Percentiles rank a stretch among this genome's conserved stretches.
Conservation (phyloP, 2,329 filamentous ascomycete species). For the Pyrenochaeta sp. region DNA sequence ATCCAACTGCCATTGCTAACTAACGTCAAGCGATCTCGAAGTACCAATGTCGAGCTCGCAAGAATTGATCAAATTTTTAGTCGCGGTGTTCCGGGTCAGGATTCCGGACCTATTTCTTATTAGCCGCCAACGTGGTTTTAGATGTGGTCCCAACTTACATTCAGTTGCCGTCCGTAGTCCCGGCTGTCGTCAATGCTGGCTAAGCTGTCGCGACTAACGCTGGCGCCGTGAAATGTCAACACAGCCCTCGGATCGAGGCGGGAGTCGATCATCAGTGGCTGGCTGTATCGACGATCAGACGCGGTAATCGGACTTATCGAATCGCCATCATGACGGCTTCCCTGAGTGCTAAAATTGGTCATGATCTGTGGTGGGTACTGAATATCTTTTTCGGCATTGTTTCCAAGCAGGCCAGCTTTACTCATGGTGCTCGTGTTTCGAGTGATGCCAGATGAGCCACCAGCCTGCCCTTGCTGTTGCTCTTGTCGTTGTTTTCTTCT, state of each 20-base stretch:
- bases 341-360: slow-evolving; percentile 38
- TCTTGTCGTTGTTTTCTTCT: slow-evolving; percentile 34
- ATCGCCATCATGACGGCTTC: slow-evolving; percentile 40
- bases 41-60: slow-evolving; percentile 3
- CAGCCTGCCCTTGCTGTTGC: slow-evolving; percentile 23
- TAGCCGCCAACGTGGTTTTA: slow-evolving; percentile 19
- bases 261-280: slow-evolving; percentile 58
- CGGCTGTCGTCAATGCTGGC: slow-evolving; percentile 57
- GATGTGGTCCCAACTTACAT: slow-evolving; percentile 37
- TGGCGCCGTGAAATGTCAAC: slow-evolving; percentile 53
- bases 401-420: slow-evolving; percentile 55
- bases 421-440: slow-evolving; percentile 60
- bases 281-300: slow-evolving; percentile 51
- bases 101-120: slow-evolving; percentile 8
- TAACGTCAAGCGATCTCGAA: slow-evolving; percentile 14
- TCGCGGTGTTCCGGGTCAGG: slow-evolving; percentile 8
- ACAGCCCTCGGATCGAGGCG: slow-evolving; percentile 59
- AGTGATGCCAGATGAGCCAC: slow-evolving; percentile 34
- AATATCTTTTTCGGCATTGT: slow-evolving; percentile 30
- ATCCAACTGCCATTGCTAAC: slow-evolving; percentile 24
- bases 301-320: slow-evolving; percentile 47
- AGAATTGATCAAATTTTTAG: neutral
- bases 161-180: slow-evolving; percentile 59
- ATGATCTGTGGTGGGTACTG: slow-evolving; percentile 35
- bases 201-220: slow-evolving; percentile 56